Conservation (phyloP, 257 asterid genomes). For the Przewalskia tangutica region DNA sequence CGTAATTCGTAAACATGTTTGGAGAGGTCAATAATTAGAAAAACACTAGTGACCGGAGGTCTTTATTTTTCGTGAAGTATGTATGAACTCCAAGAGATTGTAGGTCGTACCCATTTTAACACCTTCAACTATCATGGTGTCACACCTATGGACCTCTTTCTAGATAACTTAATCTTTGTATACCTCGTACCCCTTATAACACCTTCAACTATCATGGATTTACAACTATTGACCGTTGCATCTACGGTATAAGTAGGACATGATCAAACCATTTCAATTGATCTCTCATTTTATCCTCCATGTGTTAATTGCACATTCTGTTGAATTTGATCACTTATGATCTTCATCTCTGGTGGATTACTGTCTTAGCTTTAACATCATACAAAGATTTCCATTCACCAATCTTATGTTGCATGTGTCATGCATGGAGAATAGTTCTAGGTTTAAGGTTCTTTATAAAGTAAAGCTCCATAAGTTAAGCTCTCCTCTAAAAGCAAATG, state of each 20-base stretch:
- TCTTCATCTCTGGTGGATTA: background rate
- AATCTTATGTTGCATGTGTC: background rate
- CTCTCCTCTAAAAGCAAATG: background rate
- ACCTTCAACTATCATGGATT: background rate
- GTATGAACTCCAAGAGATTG: background rate
- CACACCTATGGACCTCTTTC: too few relatives aligned
- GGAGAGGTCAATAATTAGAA: background rate
- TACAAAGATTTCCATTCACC: background rate
- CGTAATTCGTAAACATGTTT: background rate
- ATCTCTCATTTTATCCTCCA: background rate
- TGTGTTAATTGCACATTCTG: background rate
- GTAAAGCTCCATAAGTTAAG: background rate
- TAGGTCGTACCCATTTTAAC: background rate
- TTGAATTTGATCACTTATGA: background rate
- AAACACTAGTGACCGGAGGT: background rate
- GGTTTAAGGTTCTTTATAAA: background rate
- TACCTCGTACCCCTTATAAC: background rate
- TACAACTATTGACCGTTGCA: background rate
- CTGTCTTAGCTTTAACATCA: background rate
- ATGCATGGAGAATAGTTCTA: background rate
- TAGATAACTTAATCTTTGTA: too few relatives aligned
- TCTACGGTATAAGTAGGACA: background rate
- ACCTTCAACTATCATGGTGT: background rate
- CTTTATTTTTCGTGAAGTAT: background rate
- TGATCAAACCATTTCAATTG: background rate